These are phyloP conservation scores for Coelastrella sp. DNA, from an alignment of 139 green algal species.

Conservation along the genomic window DNA sequence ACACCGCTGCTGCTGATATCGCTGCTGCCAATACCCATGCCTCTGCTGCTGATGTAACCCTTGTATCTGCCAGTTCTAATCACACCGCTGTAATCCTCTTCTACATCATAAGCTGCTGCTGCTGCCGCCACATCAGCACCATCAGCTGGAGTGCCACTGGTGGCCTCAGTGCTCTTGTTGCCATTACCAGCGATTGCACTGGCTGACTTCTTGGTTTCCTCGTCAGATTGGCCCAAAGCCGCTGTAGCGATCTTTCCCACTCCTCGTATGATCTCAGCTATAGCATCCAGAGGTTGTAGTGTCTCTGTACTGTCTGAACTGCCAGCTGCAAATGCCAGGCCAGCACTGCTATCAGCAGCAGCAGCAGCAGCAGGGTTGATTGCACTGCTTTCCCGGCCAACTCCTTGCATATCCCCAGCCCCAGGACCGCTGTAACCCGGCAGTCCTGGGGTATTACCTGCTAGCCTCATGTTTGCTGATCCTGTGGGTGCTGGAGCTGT, in stretches of 20 bases:
- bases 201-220: neutral
- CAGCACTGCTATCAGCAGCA: neutral
- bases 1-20: neutral
- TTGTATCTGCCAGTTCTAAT: neutral
- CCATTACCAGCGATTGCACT: neutral
- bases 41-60: conserved; percentile 18
- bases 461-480: neutral
- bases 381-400: neutral
- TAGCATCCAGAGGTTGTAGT: neutral
- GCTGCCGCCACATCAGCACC: neutral
- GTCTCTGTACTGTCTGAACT: neutral
- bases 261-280: neutral
- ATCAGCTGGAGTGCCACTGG: neutral
- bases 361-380: neutral
- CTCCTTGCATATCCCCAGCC: neutral
- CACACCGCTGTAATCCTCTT: neutral
- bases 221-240: neutral
- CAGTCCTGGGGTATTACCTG: neutral
- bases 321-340: neutral
- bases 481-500: neutral
- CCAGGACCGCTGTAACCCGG: no score
- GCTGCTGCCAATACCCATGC: neutral
- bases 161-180: neutral
- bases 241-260: neutral
- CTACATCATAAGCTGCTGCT: neutral